Evolutionary conservation across 2,329 filamentous ascomycete species (phyloP), one percentile per base, ranked within the genome.

Genomic region (Eutypa lata): DNA sequence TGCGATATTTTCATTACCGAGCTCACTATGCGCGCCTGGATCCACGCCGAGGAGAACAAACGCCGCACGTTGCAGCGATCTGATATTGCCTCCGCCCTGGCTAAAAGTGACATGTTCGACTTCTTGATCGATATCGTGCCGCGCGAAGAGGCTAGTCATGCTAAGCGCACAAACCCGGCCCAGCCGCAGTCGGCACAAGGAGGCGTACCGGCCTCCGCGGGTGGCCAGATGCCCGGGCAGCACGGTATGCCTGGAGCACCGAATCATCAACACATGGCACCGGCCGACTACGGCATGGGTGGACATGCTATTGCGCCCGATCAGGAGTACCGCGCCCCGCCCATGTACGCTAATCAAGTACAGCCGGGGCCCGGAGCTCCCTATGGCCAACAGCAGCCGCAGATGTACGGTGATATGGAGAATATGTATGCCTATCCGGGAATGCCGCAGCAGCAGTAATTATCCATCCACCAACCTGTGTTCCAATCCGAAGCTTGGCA

Each of bases 1-100:
- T 97, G 94, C 73, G 94, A 99, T 68, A 97, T 97, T 68, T 99
- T 99, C 76, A 99, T 99, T 68, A 97, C 92, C 1, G 94, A 99
- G 73, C 80, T 99, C 56, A 99, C 94, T 7, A 99, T 99, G 94
- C 90, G 94, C 59, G 94, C 94, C 46, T 99, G 94, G 94, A 99
- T 99, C 59, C 94, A 99, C 65, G 94, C 94, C 16, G 94, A 99
- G 69, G 94, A 99, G 74, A 99, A 99, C 77, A 99, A 99, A 79
- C 85, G 94, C 28, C 87, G 94, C 43, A 99, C 94, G 1, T 78
- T 99, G 40, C 94, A 99, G 73, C 86, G 94, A 48, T 96, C 91
- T 53, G 94, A 99, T 67, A 99, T 99, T 69, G 94, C 94, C 21
- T 95, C 91, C 11, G 94, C 94, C 14, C 80, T 99, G 22, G 89